Base-by-base conservation (phyloP, 2,329 filamentous ascomycete genomes). In the Dothidotthia symphoricarpi region DNA sequence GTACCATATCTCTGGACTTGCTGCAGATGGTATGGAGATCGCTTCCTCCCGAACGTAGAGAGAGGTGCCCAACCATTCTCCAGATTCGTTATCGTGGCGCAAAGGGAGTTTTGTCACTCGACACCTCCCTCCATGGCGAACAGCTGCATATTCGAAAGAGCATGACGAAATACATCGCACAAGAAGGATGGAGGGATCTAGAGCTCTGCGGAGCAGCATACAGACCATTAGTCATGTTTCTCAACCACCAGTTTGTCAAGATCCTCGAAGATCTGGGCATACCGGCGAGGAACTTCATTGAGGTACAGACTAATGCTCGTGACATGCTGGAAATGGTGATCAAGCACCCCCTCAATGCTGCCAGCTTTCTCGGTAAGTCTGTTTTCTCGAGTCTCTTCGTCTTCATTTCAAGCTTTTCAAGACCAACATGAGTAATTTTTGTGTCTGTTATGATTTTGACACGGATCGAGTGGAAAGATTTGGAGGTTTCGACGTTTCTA, bases 221-320 rank as follows among this genome's bases (percentile, higher is more conserved):
- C 25, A 80, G 75, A 34, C 82, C 86, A 0, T 74, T 91, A 6
- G 78, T 78, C 0, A 73, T 90, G 49, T 78, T 82, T 13, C 74
- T 94, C 1, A 94, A 94, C 55, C 81, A 85, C 1, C 86, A 87
- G 49, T 73, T 90, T 44, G 88, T 94, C 67, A 94, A 94, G 60
- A 88, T 94, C 4, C 64, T 95, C 1, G 88, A 95, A 56, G 88
- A 94, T 49, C 81, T 91, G 62, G 75, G 76, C 0, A 80, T 85
- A 0, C 59, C 72, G 0, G 56, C 69, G 1, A 39, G 65, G 0
- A 83, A 78, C 60, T 91, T 95, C 48, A 57, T 84, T 9, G 55
- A 72, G 0, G 66, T 87, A 1, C 88, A 93, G 61, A 68, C 72
- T 1, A 68, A 70, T n/a, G 83, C 83, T 17, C 67, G 93, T 3